phyloP scores from a whole-genome alignment of 2,329 filamentous ascomycete species.

The Aureobasidium uvarum region DNA sequence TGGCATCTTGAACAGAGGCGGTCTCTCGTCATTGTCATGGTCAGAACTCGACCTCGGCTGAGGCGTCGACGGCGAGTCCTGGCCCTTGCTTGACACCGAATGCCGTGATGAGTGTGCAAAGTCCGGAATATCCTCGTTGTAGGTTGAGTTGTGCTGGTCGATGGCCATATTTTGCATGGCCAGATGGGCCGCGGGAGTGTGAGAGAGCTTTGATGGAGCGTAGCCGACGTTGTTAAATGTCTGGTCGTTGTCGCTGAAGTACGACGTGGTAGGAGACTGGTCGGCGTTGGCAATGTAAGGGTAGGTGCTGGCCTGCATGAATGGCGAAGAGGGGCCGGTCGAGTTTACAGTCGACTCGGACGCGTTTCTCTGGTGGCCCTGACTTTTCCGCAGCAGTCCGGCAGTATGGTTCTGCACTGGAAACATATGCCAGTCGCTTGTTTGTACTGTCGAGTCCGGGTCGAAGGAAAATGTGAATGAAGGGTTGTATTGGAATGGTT shows the following conservation, averaged over 20 bases:
- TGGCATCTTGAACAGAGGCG: constrained; percentile 48
- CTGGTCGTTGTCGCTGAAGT: constrained; percentile 34
- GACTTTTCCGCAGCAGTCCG: constrained; percentile 14
- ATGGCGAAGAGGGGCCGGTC: constrained; percentile 47
- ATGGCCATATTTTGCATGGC: constrained; percentile 60
- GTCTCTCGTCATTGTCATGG: constrained; percentile 54
- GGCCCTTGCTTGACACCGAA: constrained; percentile 60
- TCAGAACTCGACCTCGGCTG: constrained; percentile 50
- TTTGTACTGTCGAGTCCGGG: background rate
- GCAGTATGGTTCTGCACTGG: constrained; percentile 10
- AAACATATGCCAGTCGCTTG: constrained; percentile 23
- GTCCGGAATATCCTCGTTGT: constrained; percentile 50
- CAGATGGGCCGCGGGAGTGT: constrained; percentile 52
- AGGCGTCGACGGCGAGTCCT: constrained; percentile 62
- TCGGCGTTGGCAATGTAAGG: constrained; percentile 49
- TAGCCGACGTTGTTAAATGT: constrained; percentile 31
- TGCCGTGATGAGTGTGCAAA: constrained; percentile 56
- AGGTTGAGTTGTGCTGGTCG: constrained; percentile 48
- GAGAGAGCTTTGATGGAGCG: constrained; percentile 35
- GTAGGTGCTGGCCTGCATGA: constrained; percentile 38
- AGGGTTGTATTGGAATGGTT: background rate
- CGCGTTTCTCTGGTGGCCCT: constrained; percentile 16
- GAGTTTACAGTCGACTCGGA: constrained; percentile 46
- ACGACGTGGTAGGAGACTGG: constrained; percentile 43
- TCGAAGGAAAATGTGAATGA: constrained; percentile 17